Conservation (phyloP, 768 basidiomycete species). For the Lentinula lateritia region DNA sequence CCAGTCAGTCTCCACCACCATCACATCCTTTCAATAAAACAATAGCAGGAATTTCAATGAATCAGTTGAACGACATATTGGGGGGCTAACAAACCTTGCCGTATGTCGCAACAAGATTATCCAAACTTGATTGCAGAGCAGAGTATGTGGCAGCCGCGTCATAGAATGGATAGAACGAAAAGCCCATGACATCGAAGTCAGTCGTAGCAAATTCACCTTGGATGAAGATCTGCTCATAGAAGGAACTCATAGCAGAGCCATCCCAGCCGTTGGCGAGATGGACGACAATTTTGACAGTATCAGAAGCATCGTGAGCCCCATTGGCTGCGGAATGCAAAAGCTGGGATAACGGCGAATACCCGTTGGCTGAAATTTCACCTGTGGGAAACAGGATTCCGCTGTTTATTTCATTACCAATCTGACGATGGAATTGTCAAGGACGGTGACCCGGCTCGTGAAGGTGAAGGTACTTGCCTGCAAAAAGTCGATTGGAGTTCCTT, state of each 20-base stretch:
- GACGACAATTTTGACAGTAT: slow-evolving; percentile 44
- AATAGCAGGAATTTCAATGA: not conserved
- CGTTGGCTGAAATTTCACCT: slow-evolving; percentile 46
- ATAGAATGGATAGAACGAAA: slow-evolving; percentile 67
- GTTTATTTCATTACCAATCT: slow-evolving; percentile 67
- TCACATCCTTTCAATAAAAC: slow-evolving; percentile 30
- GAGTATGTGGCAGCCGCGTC: slow-evolving; percentile 47
- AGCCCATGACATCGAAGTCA: slow-evolving; percentile 55
- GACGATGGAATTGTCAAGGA: not conserved
- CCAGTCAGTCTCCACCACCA: slow-evolving; percentile 66
- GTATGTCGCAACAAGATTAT: slow-evolving; percentile 40
- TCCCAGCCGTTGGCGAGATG: slow-evolving; percentile 66
- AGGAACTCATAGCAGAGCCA: slow-evolving; percentile 34
- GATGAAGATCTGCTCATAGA: slow-evolving; percentile 48
- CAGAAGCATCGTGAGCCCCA: slow-evolving; percentile 39
- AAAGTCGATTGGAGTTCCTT: slow-evolving; percentile 50
- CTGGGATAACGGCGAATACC: slow-evolving; percentile 49
- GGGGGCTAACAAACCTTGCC: slow-evolving; percentile 37
- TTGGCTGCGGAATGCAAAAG: slow-evolving; percentile 54
- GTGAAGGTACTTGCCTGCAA: slow-evolving; percentile 32
- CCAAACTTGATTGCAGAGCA: slow-evolving; percentile 45
- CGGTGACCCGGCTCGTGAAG: not conserved
- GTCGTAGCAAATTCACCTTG: slow-evolving; percentile 40
- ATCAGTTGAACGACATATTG: too few species aligned
- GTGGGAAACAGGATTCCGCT: slow-evolving; percentile 58